These are phyloP conservation scores for Annulohypoxylon truncatum DNA, from an alignment of 2,329 filamentous ascomycete genomes.

Conservation along the genomic window DNA sequence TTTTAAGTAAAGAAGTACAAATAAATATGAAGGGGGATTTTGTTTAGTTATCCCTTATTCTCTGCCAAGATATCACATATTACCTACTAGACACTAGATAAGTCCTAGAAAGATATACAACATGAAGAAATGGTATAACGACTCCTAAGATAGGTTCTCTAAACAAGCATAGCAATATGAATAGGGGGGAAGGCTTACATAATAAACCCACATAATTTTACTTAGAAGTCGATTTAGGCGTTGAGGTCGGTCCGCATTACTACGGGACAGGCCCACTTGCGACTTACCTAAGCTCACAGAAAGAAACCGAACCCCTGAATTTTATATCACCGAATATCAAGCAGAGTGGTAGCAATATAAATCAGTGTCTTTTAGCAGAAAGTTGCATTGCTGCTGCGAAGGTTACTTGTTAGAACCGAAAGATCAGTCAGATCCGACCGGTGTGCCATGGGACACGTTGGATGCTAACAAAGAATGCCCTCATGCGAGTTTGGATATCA, in stretches of 20 bases:
- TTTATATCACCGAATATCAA: background rate
- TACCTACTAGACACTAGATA: too few relatives aligned
- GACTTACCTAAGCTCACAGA: background rate
- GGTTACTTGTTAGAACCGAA: background rate
- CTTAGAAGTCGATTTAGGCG: slow-evolving; percentile 23
- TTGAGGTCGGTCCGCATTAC: slow-evolving; percentile 19
- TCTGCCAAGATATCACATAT: too few relatives aligned
- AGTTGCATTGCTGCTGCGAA: background rate
- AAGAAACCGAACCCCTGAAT: background rate
- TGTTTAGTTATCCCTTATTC: too few relatives aligned
- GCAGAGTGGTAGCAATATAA: background rate
- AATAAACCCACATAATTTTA: background rate
- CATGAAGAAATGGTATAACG: too few relatives aligned
- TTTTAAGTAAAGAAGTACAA: too few relatives aligned
- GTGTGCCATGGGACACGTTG: background rate
- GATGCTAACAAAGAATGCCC: background rate
- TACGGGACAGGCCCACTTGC: background rate
- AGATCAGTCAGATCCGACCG: background rate
- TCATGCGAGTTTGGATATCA: background rate
- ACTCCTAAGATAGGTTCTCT: too few relatives aligned
- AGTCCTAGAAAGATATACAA: too few relatives aligned
- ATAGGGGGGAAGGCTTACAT: background rate
- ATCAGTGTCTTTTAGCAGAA: background rate
- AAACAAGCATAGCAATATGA: too few relatives aligned
- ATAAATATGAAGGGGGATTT: too few relatives aligned